Base-by-base conservation (phyloP, 306 rosid species). In the Fagus sylvatica region DNA sequence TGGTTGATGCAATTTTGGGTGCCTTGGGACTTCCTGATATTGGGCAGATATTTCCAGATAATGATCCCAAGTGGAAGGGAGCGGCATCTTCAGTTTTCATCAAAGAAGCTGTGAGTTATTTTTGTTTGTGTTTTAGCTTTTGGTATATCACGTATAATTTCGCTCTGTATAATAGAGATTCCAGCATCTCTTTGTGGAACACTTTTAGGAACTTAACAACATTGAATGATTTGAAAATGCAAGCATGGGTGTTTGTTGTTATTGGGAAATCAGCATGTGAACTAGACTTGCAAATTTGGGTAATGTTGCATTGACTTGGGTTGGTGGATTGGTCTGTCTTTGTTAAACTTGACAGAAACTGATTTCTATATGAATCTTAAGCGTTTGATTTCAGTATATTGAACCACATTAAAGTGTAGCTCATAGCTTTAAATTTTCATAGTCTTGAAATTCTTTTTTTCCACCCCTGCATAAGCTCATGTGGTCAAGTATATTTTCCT, bases 21-120 rank as follows among this genome's bases (percentile, higher is more conserved):
- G 99, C 97, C 15, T 78, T 96, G 73, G 97, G 99, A 66, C 96
- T 96, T 78, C 99, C 97, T 73, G 98, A 93, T 82, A 93, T 96
- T 6, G 97, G 97, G 6, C 97, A 96, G 80, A 93, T 91, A 69
- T 96, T 93, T 65, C 98, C 98, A 15, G 92, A 91, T 85, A 82
- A 90, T 4, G 98, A 96, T 84, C 99, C 99, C 28, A 90, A 93
- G 75, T 93, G 99, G 98, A 90, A 92, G 82, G 98, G 98, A 37
- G 91, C 97, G 16, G 80, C 79, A 59, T 93, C 99, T 12, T 93
- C 96, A 1, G 93, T 91, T 34, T 96, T 93, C 78, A 83, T 93
- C 77, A 75, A 86, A 55, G 98, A 96, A 89, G 90, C 99, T 85
- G 98, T 96, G 77, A 91, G 99, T 82, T 69, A 32, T 39, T 33